Evolutionary conservation across 202 grass and related monocot species (phyloP).

Genomic region (Zoysia matrella): DNA sequence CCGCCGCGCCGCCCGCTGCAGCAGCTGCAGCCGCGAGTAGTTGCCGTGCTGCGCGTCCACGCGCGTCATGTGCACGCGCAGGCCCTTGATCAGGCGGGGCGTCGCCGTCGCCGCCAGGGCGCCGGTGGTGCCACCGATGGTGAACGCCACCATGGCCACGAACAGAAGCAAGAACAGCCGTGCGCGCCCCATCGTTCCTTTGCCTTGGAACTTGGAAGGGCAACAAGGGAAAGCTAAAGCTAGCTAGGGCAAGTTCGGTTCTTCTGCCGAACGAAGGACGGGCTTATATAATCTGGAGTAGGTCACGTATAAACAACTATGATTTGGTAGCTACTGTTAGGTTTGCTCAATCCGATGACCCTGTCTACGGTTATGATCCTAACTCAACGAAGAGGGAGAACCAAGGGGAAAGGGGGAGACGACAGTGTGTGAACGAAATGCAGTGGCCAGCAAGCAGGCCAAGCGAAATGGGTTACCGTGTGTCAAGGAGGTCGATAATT

Average conservation of each 20-base stretch:
- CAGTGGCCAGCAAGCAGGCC: conserved; percentile 16
- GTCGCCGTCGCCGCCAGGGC: not conserved
- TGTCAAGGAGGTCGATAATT: conserved; percentile 14
- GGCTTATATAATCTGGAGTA: conserved; percentile 27
- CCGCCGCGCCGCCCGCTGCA: too few species aligned
- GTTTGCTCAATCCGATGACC: conserved; percentile 44
- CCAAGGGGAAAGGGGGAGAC: not conserved
- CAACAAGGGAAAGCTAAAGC: not conserved
- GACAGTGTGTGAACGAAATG: not conserved
- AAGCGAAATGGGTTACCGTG: conserved; percentile 15
- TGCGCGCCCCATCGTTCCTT: not conserved
- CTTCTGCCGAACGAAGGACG: conserved; percentile 18
- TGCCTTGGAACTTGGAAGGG: too few species aligned
- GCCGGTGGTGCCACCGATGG: not conserved
- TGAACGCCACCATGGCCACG: conserved; percentile 8
- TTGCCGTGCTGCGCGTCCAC: too few species aligned
- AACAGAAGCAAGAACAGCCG: conserved; percentile 34
- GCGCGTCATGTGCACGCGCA: conserved; percentile 35
- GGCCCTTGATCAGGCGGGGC: conserved; percentile 30
- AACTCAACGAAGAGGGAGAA: not conserved
- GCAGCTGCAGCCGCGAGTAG: too few species aligned
- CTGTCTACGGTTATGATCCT: not conserved
- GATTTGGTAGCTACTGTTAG: conserved; percentile 56
- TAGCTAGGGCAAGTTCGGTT: not conserved
- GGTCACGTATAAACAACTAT: not conserved